Conservation (phyloP, 2,329 filamentous ascomycete genomes). For the Scedosporium aurantiacum region DNA sequence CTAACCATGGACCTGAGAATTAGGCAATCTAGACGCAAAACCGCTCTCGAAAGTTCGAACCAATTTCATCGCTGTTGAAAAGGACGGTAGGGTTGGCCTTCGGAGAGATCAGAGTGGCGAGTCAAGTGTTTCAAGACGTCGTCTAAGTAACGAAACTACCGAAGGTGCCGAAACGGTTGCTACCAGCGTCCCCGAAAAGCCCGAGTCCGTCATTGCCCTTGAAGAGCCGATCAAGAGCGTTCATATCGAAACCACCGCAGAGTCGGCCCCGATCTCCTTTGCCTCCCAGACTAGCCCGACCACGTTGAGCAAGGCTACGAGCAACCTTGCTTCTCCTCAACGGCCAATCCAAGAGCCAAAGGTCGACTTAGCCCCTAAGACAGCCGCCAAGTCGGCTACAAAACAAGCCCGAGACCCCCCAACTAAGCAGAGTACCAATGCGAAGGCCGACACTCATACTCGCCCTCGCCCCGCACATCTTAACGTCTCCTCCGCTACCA, state of each 20-base stretch:
- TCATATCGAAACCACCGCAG: neutral
- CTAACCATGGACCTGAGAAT: constrained; percentile 20
- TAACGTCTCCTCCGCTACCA: constrained; percentile 18
- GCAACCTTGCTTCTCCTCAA: neutral
- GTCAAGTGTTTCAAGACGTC: constrained; percentile 25
- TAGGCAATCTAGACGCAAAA: constrained; percentile 36
- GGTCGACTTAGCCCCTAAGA: neutral
- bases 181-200: constrained; percentile 14
- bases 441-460: constrained; percentile 24
- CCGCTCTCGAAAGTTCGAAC: constrained; percentile 66
- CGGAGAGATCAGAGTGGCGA: constrained; percentile 27
- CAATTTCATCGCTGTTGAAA: constrained; percentile 64
- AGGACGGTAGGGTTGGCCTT: constrained; percentile 46
- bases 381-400: neutral
- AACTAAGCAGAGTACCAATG: constrained; percentile 18
- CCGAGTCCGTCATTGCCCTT: constrained; percentile 12
- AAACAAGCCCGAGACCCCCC: constrained; percentile 10
- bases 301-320: too few relatives aligned
- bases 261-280: neutral
- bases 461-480: constrained; percentile 24
- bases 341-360: neutral
- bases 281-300: neutral
- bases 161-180: constrained; percentile 24
- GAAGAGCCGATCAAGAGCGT: constrained; percentile 1
- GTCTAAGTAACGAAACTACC: constrained; percentile 24